Percentiles rank a stretch among this genome's conserved stretches.
Conservation (phyloP, 345 rosid species). For the Citrus hindsii region DNA sequence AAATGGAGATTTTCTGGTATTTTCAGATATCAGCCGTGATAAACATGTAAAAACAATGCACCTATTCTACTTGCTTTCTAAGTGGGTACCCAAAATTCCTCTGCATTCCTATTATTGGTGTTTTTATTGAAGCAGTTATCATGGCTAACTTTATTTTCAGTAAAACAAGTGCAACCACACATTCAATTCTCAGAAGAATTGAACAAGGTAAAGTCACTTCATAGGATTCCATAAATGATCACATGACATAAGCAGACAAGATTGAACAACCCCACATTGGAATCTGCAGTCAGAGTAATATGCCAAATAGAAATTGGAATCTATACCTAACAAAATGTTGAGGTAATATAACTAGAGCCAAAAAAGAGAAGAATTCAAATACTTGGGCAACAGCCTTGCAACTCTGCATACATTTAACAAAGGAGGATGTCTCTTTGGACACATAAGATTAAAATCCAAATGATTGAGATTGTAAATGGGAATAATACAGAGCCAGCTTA, state of each 20-base stretch:
- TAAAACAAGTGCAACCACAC: not conserved
- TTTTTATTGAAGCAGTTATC: not conserved
- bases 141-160: not conserved
- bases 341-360: not conserved
- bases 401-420: not conserved
- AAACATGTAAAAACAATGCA: not conserved
- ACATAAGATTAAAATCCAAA: not conserved
- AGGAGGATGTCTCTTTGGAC: not conserved
- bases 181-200: no score
- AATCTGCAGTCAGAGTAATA: not conserved
- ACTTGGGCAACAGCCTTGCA: not conserved
- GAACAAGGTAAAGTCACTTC: not conserved
- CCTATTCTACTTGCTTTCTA: not conserved
- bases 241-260: constrained; percentile 3
- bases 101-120: not conserved
- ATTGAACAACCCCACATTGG: constrained; percentile 7
- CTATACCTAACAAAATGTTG: not conserved
- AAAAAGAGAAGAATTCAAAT: not conserved
- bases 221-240: constrained; percentile 11
- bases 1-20: not conserved
- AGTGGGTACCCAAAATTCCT: not conserved
- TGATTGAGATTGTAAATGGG: constrained; percentile 2
- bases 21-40: not conserved
- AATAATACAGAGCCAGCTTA: constrained; percentile 7
- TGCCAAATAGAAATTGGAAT: not conserved